Percentiles rank a stretch among this genome's conserved stretches.
Evolutionary conservation across 164 flowering plant species (phyloP).

Genomic region (Berberis vulgaris): DNA sequence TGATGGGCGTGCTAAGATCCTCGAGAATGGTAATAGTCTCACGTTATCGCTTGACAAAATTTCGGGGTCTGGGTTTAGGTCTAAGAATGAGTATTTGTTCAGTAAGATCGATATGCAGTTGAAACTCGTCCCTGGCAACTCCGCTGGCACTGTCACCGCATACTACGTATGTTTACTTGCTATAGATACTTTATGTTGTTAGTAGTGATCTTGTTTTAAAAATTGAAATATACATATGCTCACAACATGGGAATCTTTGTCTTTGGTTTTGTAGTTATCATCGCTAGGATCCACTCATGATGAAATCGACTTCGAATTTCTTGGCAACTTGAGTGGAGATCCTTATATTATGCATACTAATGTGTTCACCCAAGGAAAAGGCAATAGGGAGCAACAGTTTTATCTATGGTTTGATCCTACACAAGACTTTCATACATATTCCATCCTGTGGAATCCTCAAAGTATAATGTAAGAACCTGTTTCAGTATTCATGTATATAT

Average conservation of each 20-base stretch:
- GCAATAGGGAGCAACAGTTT: no score
- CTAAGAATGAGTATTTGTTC: conserved; percentile 12
- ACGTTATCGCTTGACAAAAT: conserved; percentile 11
- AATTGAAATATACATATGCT: no score
- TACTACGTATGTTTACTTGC: conserved; percentile 12
- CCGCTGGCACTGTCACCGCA: not conserved
- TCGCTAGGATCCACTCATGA: conserved; percentile 14
- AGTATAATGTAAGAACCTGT: conserved; percentile 9
- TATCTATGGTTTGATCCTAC: conserved; percentile 4
- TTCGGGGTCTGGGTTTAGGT: conserved; percentile 17
- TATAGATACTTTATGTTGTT: no score
- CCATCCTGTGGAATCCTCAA: conserved; percentile 20
- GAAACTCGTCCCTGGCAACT: no score
- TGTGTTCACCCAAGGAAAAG: no score
- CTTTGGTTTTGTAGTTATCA: conserved; percentile 9
- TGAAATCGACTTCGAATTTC: not conserved
- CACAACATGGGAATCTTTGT: no score
- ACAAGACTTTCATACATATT: conserved; percentile 17
- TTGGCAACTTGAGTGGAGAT: conserved; percentile 19
- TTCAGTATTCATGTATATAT: not conserved
- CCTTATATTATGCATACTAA: conserved; percentile 9
- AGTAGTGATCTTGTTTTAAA: no score
- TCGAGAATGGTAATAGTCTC: conserved; percentile 9
- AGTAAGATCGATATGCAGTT: no score
- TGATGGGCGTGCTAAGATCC: not conserved